Conservation (phyloP, 495 filamentous ascomycete genomes). For the Talaromyces adpressus region DNA sequence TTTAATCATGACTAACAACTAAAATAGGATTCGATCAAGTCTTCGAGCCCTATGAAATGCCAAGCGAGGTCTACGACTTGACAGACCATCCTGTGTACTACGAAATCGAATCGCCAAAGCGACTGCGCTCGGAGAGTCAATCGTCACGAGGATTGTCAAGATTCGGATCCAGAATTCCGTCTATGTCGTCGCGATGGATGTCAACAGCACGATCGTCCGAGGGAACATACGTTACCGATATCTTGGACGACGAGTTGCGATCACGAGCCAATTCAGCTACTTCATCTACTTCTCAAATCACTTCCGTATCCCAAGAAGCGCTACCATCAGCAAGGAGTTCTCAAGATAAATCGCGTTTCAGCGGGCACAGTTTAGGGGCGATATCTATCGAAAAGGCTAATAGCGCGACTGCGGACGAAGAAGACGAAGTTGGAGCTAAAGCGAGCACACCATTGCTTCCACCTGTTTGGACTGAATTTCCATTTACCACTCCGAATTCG, state of each 20-base stretch:
- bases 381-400: constrained; percentile 56
- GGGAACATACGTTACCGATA: neutral
- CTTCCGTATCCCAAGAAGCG: constrained; percentile 51
- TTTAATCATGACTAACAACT: neutral
- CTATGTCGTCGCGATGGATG: constrained; percentile 59
- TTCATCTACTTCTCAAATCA: constrained; percentile 53
- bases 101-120: constrained; percentile 38
- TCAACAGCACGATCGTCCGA: constrained; percentile 25
- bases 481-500: constrained; percentile 28
- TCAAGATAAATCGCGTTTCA: constrained; percentile 50
- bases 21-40: constrained; percentile 3
- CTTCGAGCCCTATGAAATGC: constrained; percentile 4
- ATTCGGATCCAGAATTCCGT: constrained; percentile 65
- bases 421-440: constrained; percentile 47
- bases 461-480: constrained; percentile 60
- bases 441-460: constrained; percentile 72
- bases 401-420: constrained; percentile 44
- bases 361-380: constrained; percentile 33
- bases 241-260: constrained; percentile 28
- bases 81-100: constrained; percentile 55
- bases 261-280: constrained; percentile 57
- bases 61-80: constrained; percentile 51
- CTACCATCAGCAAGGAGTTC: constrained; percentile 61
- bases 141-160: constrained; percentile 60
- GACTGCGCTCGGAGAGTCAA: constrained; percentile 58